Base-by-base conservation (phyloP, 225 moss, liverwort and hornwort genomes). In the Bryum argenteum region DNA sequence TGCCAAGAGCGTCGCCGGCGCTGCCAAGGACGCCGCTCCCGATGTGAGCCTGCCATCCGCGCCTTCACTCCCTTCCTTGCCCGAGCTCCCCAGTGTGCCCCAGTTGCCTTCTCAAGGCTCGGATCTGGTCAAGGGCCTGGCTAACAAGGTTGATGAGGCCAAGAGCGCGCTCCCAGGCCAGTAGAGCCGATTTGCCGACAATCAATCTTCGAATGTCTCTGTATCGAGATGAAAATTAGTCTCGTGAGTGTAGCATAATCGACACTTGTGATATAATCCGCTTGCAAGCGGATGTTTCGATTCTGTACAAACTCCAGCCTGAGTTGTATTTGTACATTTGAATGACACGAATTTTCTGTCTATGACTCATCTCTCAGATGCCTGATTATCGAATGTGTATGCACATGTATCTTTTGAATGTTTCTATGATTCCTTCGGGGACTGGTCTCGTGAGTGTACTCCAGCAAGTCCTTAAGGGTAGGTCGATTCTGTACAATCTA, bases 101-200 rank as follows among this genome's bases (percentile, higher is more conserved):
- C 5, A 33, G 33, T 6, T 33, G 33, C 33, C 33, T 33, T 26
- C 26, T 26, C 47, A n/a, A 1, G 69, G 56, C 0, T 2, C 64
- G 0, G 77, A 68, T 0, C 9, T 86, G 18, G 72, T 86, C 53
- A 18, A 78, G 2, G 52, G 66, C 0, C 5, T 86, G 39, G 52
- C 78, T 0, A 70, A 10, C 62, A 83, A 80, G 61, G 2, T 86
- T 0, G 69, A 77, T 0, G 56, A 57, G 10, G 85, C 9, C 6
- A 85, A 85, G 67, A 71, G 74, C 54, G 8, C 16, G 0, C 45
- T 69, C 18, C 82, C 79, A 1, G 82, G 81, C 5, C 81, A 81
- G 70, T 81, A 62, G 54, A 15, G 2, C 5, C 2, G 1, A 28
- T 15, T 15, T n/a, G 28, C 11, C 16, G 48, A 48, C 48, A 48